phyloP scores from a whole-genome alignment of 2,329 filamentous ascomycete genomes.

The Clonostachys chloroleuca region DNA sequence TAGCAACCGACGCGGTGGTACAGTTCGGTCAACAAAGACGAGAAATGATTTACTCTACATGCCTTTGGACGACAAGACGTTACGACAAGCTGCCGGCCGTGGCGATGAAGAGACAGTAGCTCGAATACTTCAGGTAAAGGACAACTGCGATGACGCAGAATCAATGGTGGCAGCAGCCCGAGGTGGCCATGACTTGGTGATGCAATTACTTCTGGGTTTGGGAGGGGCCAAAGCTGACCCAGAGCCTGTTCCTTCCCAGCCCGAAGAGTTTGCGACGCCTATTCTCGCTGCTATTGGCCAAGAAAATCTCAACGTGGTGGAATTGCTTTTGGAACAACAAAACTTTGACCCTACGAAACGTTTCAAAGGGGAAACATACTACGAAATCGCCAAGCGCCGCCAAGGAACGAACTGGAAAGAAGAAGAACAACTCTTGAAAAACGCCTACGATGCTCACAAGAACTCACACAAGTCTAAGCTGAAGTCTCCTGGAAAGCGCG shows the following conservation, averaged over 20 bases:
- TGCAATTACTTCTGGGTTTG: slow-evolving; percentile 71
- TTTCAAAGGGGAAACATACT: slow-evolving; percentile 76
- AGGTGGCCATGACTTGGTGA: slow-evolving; percentile 84
- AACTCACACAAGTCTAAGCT: slow-evolving; percentile 41
- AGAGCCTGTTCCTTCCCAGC: slow-evolving; percentile 53
- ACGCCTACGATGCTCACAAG: slow-evolving; percentile 64
- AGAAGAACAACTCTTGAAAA: slow-evolving; percentile 77
- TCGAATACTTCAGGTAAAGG: slow-evolving; percentile 56
- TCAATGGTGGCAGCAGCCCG: slow-evolving; percentile 88
- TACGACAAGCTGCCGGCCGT: slow-evolving; percentile 54
- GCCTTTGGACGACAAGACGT: slow-evolving; percentile 57
- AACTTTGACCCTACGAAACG: slow-evolving; percentile 79
- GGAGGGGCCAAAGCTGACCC: slow-evolving; percentile 67
- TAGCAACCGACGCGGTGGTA: slow-evolving; percentile 42
- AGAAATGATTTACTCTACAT: slow-evolving; percentile 61
- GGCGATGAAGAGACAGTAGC: slow-evolving; percentile 60
- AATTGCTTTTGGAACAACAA: slow-evolving; percentile 71
- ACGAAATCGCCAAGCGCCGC: slow-evolving; percentile 78
- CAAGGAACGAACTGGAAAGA: slow-evolving; percentile 87
- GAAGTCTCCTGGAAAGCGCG: slow-evolving; percentile 44
- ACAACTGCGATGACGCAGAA: slow-evolving; percentile 68
- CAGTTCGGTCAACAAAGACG: slow-evolving; percentile 57
- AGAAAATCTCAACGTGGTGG: slow-evolving; percentile 79
- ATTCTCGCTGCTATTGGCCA: slow-evolving; percentile 93
- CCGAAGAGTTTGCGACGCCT: slow-evolving; percentile 76